Conservation (phyloP, 306 rosid genomes). For the Begonia fuchsioides region DNA sequence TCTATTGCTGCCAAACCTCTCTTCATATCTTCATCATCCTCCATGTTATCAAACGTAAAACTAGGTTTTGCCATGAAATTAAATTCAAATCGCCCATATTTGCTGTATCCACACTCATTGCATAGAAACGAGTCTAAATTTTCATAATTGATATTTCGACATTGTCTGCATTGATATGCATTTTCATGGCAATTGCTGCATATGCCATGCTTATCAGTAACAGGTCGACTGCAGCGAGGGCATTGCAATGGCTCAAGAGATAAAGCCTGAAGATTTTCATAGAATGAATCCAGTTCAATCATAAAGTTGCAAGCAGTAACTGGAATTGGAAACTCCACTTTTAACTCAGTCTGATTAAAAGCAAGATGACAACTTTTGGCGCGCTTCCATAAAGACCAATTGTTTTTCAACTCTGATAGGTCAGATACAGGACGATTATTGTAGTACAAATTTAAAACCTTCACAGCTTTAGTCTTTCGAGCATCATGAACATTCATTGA, state of each 20-base stretch:
- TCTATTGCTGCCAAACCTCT: constrained; percentile 95
- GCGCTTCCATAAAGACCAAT: constrained; percentile 97
- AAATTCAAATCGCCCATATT: constrained; percentile 96
- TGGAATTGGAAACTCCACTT: constrained; percentile 98
- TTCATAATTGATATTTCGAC: constrained; percentile 97
- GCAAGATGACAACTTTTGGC: constrained; percentile 97
- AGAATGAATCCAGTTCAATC: constrained; percentile 96
- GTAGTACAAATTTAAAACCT: constrained; percentile 82
- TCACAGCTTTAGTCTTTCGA: constrained; percentile 87
- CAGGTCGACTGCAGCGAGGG: constrained; percentile 98
- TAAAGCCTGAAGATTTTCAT: constrained; percentile 97
- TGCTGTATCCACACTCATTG: constrained; percentile 97
- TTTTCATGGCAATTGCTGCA: constrained; percentile 91
- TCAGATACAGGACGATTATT: constrained; percentile 96
- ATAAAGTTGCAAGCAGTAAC: constrained; percentile 98
- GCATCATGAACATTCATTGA: constrained; percentile 99
- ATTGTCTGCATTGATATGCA: constrained; percentile 98
- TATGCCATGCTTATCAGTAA: constrained; percentile 89
- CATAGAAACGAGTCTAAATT: constrained; percentile 92
- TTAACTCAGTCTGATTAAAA: constrained; percentile 87
- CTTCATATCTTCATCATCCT: constrained; percentile 98
- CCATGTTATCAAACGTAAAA: constrained; percentile 93
- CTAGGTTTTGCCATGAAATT: constrained; percentile 98
- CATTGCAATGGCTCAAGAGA: constrained; percentile 99
- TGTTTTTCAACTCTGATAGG: constrained; percentile 89